Conservation (phyloP, 2,329 filamentous ascomycete genomes). For the Herpotrichia juniperi region DNA sequence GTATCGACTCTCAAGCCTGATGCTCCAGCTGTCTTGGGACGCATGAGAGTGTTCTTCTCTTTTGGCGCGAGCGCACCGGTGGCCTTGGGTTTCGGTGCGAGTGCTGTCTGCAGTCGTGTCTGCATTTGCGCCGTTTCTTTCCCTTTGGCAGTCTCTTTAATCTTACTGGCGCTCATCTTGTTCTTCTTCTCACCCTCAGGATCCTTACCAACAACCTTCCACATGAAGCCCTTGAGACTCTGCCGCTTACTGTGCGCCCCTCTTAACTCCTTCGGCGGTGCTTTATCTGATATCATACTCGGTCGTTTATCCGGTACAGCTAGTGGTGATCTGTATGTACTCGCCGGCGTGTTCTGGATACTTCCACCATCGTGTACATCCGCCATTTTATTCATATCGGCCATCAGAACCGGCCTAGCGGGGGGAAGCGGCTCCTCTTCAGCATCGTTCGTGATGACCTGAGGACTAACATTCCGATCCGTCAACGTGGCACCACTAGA, state of each 20-base stretch:
- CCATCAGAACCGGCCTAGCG: too few species aligned
- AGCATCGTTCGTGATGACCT: too few species aligned
- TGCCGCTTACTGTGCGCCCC: constrained; percentile 26
- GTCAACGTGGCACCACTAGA: constrained; percentile 41
- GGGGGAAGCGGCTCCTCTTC: too few species aligned
- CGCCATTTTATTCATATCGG: too few species aligned
- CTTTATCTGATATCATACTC: too few species aligned
- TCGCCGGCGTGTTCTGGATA: too few species aligned
- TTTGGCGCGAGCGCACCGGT: constrained; percentile 18
- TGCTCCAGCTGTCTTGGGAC: constrained; percentile 19
- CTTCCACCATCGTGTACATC: too few species aligned
- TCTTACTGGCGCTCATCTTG: too few species aligned
- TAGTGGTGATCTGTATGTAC: too few species aligned
- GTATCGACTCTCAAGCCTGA: background rate
- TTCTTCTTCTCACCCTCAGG: constrained; percentile 7
- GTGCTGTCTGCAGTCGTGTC: constrained; percentile 5
- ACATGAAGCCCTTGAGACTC: constrained; percentile 33
- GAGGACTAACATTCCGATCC: too few species aligned
- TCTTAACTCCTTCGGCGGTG: constrained; percentile 30
- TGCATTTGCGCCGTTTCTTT: background rate
- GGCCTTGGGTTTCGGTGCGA: background rate
- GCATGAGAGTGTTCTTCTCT: constrained; percentile 14
- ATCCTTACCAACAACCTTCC: constrained; percentile 34
- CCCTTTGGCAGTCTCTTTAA: constrained; percentile 7
- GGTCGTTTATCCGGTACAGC: too few species aligned